Evolutionary conservation across 2,329 filamentous ascomycete genomes (phyloP), one percentile per base, ranked within the genome.

Genomic region (Penicillium hordei): DNA sequence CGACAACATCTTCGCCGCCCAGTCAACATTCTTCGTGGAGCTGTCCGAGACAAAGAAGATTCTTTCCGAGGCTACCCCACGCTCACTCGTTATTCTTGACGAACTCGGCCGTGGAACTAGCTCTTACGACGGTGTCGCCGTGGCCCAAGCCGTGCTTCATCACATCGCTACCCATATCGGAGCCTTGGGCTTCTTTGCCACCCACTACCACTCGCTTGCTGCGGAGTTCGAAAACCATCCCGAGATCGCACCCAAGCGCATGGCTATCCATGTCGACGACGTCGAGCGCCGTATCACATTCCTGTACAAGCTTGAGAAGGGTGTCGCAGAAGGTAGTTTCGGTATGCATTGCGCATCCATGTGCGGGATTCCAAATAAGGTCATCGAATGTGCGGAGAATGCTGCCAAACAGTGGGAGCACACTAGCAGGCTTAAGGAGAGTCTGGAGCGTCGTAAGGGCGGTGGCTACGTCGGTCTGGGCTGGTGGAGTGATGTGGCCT

Each of bases 261-360:
- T 99, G 94, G 89, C 91, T 61, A 97, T 99, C 58, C 86, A 93
- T 57, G 94, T 99, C 1, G 93, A 99, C 63, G 90, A 94, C 5
- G 84, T 83, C 46, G 84, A 91, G 57, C 85, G 91, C 25, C 86
- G 88, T n/a, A 87, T 99, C n/a, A 97, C 93, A 0, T 99, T 99
- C 78, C 74, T 99, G 55, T 99, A 99, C 79, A 93, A 91, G 69
- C 84, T 99, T 0, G 94, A 97, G 75, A 85, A 91, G 15, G 94
- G 94, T 1, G 91, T 97, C 10, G 94, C 94, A 0, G 93, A 97
- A 75, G 94, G 94, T 17, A 96, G 91, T 70, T 99, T 97, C 70
- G 94, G 94, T 68, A 99, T 99, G 94, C 94, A 99, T 75, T 99
- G 94, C 72, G 94, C 94, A 1, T 89, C 91, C 59, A 99, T 99